Conservation (phyloP, 148 eudicot genomes). For the Drosera capensis region DNA sequence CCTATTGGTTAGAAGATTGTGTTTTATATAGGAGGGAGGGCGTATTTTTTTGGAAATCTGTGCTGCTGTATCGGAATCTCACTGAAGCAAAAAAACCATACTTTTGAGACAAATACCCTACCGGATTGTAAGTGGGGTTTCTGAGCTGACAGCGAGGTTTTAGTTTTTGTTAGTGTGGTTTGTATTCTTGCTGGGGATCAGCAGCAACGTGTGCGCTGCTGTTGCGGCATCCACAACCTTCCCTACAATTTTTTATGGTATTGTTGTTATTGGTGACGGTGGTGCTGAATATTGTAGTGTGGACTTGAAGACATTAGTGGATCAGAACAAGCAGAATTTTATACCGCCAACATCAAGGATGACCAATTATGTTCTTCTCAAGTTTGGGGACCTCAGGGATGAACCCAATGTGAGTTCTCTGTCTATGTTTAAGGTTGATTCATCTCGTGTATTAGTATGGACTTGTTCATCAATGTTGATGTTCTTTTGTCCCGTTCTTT, state of each 20-base stretch:
- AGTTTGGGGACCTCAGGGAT: constrained; percentile 47
- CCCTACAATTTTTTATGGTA: neutral
- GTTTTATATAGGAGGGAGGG: no score
- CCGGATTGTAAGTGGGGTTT: no score
- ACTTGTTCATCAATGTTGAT: no score
- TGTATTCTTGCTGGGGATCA: neutral
- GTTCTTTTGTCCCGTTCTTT: no score
- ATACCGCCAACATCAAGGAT: constrained; percentile 75
- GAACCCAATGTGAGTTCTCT: constrained; percentile 39
- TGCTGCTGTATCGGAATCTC: no score
- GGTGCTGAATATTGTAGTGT: constrained; percentile 30
- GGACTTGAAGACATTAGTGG: constrained; percentile 77
- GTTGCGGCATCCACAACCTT: neutral
- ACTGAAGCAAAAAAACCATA: no score
- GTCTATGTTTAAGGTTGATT: neutral
- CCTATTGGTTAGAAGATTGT: no score
- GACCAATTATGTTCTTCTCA: constrained; percentile 77
- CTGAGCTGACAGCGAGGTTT: no score
- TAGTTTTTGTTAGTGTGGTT: no score
- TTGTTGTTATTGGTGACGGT: constrained; percentile 1
- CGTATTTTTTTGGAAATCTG: no score
- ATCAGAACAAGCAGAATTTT: constrained; percentile 50
- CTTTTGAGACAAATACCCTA: no score
- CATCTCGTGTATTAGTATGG: no score
- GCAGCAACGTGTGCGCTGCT: neutral